A percentile compares a stretch with the other conserved stretches of the same genome.
Evolutionary conservation across 2,329 filamentous ascomycete species (phyloP).

Genomic region (Ilyonectria destructans): DNA sequence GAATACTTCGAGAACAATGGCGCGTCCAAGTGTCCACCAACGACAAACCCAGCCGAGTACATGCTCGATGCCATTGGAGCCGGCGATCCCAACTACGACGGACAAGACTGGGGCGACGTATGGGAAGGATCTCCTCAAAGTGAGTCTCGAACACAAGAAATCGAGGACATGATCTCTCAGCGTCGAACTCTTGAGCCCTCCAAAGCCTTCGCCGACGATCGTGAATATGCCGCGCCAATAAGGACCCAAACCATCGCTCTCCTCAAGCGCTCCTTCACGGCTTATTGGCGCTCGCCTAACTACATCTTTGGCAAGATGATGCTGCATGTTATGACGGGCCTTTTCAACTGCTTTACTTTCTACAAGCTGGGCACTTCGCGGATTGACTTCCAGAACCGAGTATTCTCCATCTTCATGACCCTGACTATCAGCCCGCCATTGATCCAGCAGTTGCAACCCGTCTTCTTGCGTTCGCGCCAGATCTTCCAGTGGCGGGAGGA

Average conservation of each 20-base stretch:
- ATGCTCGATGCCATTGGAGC: constrained; percentile 74
- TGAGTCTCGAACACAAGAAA: constrained; percentile 63
- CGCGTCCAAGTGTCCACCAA: constrained; percentile 62
- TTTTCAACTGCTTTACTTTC: constrained; percentile 82
- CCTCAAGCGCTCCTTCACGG: constrained; percentile 71
- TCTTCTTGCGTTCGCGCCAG: constrained; percentile 76
- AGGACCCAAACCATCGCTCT: constrained; percentile 68
- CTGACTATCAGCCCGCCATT: constrained; percentile 82
- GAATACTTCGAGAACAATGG: constrained; percentile 69
- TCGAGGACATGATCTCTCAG: constrained; percentile 66
- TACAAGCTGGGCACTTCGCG: constrained; percentile 72
- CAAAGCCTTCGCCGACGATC: constrained; percentile 63
- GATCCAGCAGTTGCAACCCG: constrained; percentile 84
- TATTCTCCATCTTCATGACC: constrained; percentile 85
- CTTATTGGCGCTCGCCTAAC: constrained; percentile 77
- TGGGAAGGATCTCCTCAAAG: constrained; percentile 71
- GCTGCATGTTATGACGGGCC: constrained; percentile 73
- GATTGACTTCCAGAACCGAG: constrained; percentile 78
- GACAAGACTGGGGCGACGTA: constrained; percentile 75
- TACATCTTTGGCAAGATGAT: constrained; percentile 76
- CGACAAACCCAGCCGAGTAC: constrained; percentile 70
- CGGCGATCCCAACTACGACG: constrained; percentile 73
- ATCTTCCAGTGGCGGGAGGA: constrained; percentile 82
- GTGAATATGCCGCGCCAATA: constrained; percentile 76
- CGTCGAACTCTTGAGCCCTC: constrained; percentile 59